Base-by-base conservation (phyloP, 805 yeast species). In the Lachancea dasiensis region DNA sequence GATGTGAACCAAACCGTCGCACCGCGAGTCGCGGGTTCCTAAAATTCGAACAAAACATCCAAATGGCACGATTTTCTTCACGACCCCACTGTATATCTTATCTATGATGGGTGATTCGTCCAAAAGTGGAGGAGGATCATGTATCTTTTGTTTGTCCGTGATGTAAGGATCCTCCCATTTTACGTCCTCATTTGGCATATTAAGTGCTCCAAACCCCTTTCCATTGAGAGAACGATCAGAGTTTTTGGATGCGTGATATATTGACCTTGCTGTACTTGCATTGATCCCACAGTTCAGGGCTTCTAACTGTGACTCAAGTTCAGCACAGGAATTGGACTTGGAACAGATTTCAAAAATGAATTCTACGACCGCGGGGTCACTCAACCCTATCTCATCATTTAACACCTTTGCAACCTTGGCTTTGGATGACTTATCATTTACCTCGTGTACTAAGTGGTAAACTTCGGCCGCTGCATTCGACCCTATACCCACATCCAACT, bases 11-110 rank as follows among this genome's bases (percentile, higher is more conserved):
- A 89, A 64, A 0, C 95, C 95, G 49, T 65, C 77, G 15, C 56
- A 54, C 33, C 48, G 46, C 17, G 44, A 45, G 10, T 54, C 52
- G 27, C 51, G 40, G 2, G 67, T 50, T 0, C 69, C 75, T 5
- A 58, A 46, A 1, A 89, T 55, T 7, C 73, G 59, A 0, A 86
- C 72, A 54, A 89, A 90, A 1, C 86, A 94, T 0, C 97, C 97
- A 60, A 77, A 89, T 2, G 72, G 58, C 29, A 77, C 76, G 1
- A 84, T 49, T 31, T 73, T 75, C 32, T 67, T 68, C 3, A 90
- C 81, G 18, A 46, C 59, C 0, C 95, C 97, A 20, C 58, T 58
- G 48, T 81, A 79, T 0, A 84, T 62, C 17, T 67, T 57, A 13
- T 75, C 77, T 1, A 67, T 41, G 4, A 55, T 46, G 0, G 76